A percentile compares a stretch with the other conserved stretches of the same genome.
Evolutionary conservation across 192 early-diverging fungal genomes (phyloP).

Genomic region (Mycoemilia scoparia): DNA sequence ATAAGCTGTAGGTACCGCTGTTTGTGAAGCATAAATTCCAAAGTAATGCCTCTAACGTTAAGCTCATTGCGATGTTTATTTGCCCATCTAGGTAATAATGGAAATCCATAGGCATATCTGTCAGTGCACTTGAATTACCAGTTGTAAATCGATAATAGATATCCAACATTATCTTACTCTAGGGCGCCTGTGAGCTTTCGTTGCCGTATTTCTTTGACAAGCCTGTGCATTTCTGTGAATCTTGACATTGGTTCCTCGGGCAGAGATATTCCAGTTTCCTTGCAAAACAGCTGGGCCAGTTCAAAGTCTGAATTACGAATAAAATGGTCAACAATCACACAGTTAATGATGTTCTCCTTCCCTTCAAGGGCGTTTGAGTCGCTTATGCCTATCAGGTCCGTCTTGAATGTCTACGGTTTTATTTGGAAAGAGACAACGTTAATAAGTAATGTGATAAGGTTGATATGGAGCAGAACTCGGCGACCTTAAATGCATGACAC

Average conservation of each 20-base stretch:
- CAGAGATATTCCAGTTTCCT: slow-evolving; percentile 25
- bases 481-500: not conserved
- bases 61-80: slow-evolving; percentile 33
- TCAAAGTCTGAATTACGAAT: slow-evolving; percentile 77
- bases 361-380: slow-evolving; percentile 59
- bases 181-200: slow-evolving; percentile 46
- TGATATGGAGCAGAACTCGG: slow-evolving; percentile 9
- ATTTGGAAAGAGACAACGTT: not conserved
- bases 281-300: slow-evolving; percentile 33
- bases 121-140: not conserved
- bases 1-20: slow-evolving; percentile 64
- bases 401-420: slow-evolving; percentile 39
- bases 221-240: slow-evolving; percentile 70
- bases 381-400: slow-evolving; percentile 36
- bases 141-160: not conserved
- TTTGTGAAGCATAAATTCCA: slow-evolving; percentile 83
- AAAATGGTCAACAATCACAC: slow-evolving; percentile 54
- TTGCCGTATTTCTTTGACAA: slow-evolving; percentile 38
- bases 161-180: slow-evolving; percentile 12
- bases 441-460: not conserved
- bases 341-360: slow-evolving; percentile 41
- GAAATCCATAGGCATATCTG: not conserved
- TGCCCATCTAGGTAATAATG: slow-evolving; percentile 47
- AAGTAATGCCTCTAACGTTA: slow-evolving; percentile 28
- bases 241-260: slow-evolving; percentile 32